Conservation (phyloP, 2,329 filamentous ascomycete species). For the Curvularia sp. region DNA sequence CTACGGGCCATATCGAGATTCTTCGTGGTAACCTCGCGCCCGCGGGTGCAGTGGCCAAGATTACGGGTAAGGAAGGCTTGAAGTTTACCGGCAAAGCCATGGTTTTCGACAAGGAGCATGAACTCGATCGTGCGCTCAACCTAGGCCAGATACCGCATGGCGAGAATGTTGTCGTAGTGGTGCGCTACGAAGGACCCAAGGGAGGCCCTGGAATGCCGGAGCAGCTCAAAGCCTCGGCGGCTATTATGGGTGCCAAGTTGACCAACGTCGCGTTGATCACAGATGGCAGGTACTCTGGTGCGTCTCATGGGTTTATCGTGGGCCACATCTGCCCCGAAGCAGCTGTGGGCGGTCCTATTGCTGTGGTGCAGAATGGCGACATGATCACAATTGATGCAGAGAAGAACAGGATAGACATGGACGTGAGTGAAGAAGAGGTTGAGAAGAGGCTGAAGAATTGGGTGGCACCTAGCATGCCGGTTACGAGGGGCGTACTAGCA, state of each 20-base stretch:
- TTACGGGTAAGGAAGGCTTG: constrained; percentile 92
- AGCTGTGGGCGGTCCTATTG: constrained; percentile 86
- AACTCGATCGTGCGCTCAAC: constrained; percentile 77
- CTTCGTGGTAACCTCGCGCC: constrained; percentile 87
- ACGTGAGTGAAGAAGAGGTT: constrained; percentile 75
- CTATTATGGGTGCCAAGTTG: constrained; percentile 90
- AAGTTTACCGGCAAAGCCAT: constrained; percentile 80
- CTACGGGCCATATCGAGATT: constrained; percentile 86
- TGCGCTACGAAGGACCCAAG: constrained; percentile 92
- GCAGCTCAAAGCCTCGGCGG: constrained; percentile 84
- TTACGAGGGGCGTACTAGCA: constrained; percentile 82
- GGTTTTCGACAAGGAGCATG: constrained; percentile 86
- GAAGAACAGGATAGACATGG: constrained; percentile 74
- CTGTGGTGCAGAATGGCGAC: constrained; percentile 81
- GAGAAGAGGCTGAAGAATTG: constrained; percentile 68
- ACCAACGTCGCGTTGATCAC: constrained; percentile 90
- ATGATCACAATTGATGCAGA: constrained; percentile 85
- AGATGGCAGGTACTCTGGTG: constrained; percentile 88
- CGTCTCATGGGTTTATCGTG: constrained; percentile 90
- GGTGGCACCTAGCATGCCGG: constrained; percentile 73
- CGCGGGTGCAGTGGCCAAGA: constrained; percentile 90
- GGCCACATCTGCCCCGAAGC: constrained; percentile 93
- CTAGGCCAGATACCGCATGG: constrained; percentile 72
- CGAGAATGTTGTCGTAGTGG: constrained; percentile 86
- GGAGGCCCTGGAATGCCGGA: constrained; percentile 97